Evolutionary conservation across 192 early-diverging fungal genomes (phyloP).

Genomic region (Mortierella antarctica): DNA sequence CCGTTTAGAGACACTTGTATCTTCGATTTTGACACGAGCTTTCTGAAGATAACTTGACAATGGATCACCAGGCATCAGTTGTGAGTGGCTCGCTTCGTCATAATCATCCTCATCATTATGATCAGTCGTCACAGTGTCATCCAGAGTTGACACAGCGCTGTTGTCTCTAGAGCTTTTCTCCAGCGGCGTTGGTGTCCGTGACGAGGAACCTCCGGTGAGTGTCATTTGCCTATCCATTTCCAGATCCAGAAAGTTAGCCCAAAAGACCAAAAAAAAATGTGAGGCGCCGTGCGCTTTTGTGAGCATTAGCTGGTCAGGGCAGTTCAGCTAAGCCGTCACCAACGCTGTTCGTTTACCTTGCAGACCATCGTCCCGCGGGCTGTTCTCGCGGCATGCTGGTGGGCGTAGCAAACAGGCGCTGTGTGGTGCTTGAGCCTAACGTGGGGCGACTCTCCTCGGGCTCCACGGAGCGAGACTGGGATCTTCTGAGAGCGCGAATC

Average conservation of each 20-base stretch:
- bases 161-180: background rate
- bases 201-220: background rate
- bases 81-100: background rate
- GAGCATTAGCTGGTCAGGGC: too few relatives aligned
- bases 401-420: too few relatives aligned
- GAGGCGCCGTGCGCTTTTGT: too few relatives aligned
- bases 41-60: slow-evolving; percentile 18
- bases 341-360: too few relatives aligned
- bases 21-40: background rate
- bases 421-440: background rate
- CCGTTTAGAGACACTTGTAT: background rate
- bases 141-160: background rate
- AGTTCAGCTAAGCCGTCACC: too few relatives aligned
- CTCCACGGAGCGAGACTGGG: background rate
- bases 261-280: too few relatives aligned
- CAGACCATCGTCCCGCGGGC: too few relatives aligned
- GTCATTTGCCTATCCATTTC: too few relatives aligned
- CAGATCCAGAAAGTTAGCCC: too few relatives aligned
- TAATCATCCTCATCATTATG: slow-evolving; percentile 12
- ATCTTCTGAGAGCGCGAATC: background rate
- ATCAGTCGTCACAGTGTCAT: background rate
- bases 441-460: background rate
- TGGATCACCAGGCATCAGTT: slow-evolving; percentile 17
- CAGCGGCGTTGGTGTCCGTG: background rate
- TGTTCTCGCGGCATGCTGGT: too few relatives aligned